phyloP scores from a whole-genome alignment of 768 basidiomycete genomes.

The Mycena rebaudengoi region DNA sequence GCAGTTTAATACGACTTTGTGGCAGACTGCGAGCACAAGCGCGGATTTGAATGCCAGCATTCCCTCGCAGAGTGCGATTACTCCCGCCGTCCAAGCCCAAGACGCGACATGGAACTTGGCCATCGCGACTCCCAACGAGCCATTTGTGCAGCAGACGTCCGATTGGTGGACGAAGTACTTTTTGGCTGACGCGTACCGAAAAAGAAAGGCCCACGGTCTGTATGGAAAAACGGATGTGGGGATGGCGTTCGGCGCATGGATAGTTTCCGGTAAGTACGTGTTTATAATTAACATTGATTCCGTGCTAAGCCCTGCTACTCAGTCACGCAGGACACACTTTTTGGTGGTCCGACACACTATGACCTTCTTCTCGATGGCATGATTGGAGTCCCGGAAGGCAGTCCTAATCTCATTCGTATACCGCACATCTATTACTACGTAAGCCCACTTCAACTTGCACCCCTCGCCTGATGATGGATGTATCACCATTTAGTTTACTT shows the following conservation, averaged over 20 bases:
- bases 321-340: constrained; percentile 13
- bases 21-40: constrained; percentile 15
- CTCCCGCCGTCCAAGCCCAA: constrained; percentile 11
- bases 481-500: background rate
- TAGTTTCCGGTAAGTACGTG: constrained; percentile 1
- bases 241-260: constrained; percentile 19
- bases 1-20: constrained; percentile 17
- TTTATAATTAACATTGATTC: background rate
- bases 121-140: constrained; percentile 8
- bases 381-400: constrained; percentile 19
- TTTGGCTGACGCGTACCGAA: constrained; percentile 2
- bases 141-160: constrained; percentile 15
- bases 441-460: background rate
- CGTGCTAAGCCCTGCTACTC: background rate
- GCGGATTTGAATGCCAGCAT: constrained; percentile 8
- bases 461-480: background rate
- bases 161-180: constrained; percentile 23
- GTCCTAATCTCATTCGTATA: constrained; percentile 9
- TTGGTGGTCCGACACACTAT: constrained; percentile 10
- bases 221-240: constrained; percentile 9
- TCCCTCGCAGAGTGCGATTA: constrained; percentile 10
- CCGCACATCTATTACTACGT: constrained; percentile 18
- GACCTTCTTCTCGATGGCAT: constrained; percentile 16
- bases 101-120: constrained; percentile 19
- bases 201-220: constrained; percentile 12